These are phyloP conservation scores for Sphenostylis stenocarpa DNA, from an alignment of 306 rosid species.

Conservation along the genomic window DNA sequence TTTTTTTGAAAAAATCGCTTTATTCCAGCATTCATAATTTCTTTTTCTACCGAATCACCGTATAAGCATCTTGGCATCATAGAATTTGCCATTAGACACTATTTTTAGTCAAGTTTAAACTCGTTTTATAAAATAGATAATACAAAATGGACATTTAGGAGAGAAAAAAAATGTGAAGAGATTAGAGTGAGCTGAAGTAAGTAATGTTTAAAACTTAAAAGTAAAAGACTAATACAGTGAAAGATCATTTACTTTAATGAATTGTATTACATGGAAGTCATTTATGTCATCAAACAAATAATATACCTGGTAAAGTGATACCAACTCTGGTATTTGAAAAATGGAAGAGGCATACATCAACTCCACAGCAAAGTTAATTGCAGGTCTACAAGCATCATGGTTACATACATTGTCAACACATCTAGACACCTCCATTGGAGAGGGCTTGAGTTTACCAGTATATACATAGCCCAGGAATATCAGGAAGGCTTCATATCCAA, in stretches of 20 bases:
- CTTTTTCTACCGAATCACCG: background rate
- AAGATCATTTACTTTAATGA: background rate
- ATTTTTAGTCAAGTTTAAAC: background rate
- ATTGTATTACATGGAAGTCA: background rate
- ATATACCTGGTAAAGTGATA: slow-evolving; percentile 78
- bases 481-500: slow-evolving; percentile 79
- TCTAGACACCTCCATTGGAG: slow-evolving; percentile 77
- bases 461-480: slow-evolving; percentile 70
- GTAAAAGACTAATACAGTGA: background rate
- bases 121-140: too few relatives aligned
- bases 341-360: slow-evolving; percentile 89
- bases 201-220: background rate
- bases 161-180: background rate
- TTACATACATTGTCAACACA: slow-evolving; percentile 77
- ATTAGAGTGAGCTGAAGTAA: background rate
- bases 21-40: background rate
- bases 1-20: too few relatives aligned
- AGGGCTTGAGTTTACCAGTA: slow-evolving; percentile 77
- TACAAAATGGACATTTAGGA: background rate
- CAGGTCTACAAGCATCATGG: slow-evolving; percentile 94
- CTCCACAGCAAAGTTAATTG: slow-evolving; percentile 82
- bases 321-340: slow-evolving; percentile 81
- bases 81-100: background rate
- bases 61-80: background rate
- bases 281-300: slow-evolving; percentile 7